Base-by-base conservation (phyloP, 2,329 filamentous ascomycete species). In the Fusarium neocosmosporiellum region DNA sequence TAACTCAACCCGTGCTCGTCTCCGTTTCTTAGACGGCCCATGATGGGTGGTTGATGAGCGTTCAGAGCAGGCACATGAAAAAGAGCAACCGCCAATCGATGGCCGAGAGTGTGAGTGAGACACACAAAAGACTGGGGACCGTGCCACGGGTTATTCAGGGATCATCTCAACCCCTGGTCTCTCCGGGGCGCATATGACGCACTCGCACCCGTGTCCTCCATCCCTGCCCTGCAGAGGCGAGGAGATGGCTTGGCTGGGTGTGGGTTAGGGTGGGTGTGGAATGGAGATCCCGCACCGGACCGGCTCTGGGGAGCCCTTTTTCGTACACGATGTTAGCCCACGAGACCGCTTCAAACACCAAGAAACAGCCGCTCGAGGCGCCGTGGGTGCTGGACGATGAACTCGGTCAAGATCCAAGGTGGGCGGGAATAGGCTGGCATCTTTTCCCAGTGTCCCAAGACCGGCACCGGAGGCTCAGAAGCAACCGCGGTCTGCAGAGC, bases 111-210 rank as follows among this genome's bases (percentile, higher is more conserved):
- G 69, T 69, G 75, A 75, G 66, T 69, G 65, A 77, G 67, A 64
- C 75, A 71, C 59, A 55, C 46, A 69, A 41, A 29, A 58, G 62
- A 65, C 71, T 65, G 67, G 68, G 73, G 75, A 59, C 61, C 61
- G 66, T 69, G 71, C 72, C 62, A 73, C 67, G 62, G 70, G 69
- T 69, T 55, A 59, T 63, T 66, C 66, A 74, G 63, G 72, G 74
- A 71, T 71, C 39, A 48, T 55, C 67, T 68, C 64, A 64, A 74
- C 71, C 60, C 63, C 69, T 62, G 62, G 72, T 67, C 65, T 68
- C 66, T 72, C 67, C 58, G 75, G 73, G 75, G 73, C 73, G 70
- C 75, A 77, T 77, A 77, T 77, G 75, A 77, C 75, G 75, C 75
- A 75, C 72, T 76, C 65, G 63, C 65, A 75, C 75, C 75, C 75